Conservation (phyloP, 768 basidiomycete genomes). For the Hypholoma fasciculare region DNA sequence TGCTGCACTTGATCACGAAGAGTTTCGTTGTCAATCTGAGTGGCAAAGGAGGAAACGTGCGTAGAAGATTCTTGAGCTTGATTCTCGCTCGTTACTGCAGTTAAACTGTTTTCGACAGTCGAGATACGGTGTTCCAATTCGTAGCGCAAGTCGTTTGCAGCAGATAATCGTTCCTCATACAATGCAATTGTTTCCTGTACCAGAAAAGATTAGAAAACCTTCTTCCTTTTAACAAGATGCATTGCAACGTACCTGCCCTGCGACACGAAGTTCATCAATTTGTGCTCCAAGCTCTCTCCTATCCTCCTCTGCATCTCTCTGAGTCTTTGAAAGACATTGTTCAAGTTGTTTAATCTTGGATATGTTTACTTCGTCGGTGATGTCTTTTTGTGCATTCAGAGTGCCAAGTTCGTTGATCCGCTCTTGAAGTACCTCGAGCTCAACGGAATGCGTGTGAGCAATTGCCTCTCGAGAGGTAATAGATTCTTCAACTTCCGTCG, state of each 20-base stretch:
- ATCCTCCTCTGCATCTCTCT: constrained; percentile 46
- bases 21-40: constrained; percentile 93
- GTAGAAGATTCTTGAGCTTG: constrained; percentile 25
- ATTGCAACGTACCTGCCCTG: constrained; percentile 70
- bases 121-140: constrained; percentile 72
- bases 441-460: constrained; percentile 34
- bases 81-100: constrained; percentile 26
- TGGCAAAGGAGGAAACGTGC: constrained; percentile 57
- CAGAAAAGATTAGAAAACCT: neutral
- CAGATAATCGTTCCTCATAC: constrained; percentile 86
- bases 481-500: constrained; percentile 8
- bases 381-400: constrained; percentile 47
- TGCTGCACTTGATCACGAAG: constrained; percentile 89
- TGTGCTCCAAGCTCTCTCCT: constrained; percentile 67
- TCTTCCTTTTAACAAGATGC: neutral
- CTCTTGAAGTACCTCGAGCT: constrained; percentile 50
- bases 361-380: constrained; percentile 55
- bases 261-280: constrained; percentile 82
- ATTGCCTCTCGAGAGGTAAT: constrained; percentile 9
- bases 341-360: constrained; percentile 60
- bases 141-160: constrained; percentile 68
- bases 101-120: constrained; percentile 48
- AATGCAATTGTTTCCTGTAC: constrained; percentile 88
- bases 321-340: constrained; percentile 26
- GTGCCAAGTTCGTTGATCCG: constrained; percentile 53